Evolutionary conservation across 2,329 filamentous ascomycete genomes (phyloP).

Genomic region (Magnaporthiopsis rhizophila): DNA sequence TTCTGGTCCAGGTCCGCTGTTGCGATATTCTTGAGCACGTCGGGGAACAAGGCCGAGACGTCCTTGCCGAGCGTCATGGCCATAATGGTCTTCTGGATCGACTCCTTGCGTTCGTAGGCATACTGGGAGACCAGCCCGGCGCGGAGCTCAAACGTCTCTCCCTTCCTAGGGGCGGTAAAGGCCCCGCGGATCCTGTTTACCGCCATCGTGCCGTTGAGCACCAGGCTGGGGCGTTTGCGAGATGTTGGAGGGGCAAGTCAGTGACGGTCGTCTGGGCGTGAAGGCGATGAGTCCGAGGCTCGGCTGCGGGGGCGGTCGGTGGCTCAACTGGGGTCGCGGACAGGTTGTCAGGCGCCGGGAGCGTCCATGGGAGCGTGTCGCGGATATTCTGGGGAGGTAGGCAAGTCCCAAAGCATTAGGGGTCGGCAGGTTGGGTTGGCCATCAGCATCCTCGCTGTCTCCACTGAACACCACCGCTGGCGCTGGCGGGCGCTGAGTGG

Average conservation of each 20-base stretch:
- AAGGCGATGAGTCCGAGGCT: constrained; percentile 11
- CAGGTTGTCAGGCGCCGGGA: background rate
- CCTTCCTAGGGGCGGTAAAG: constrained; percentile 88
- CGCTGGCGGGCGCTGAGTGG: background rate
- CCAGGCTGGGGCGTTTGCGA: background rate
- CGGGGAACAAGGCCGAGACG: constrained; percentile 92
- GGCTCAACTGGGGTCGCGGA: background rate
- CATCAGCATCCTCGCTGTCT: background rate
- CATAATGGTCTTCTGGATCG: constrained; percentile 99
- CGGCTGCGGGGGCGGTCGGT: background rate
- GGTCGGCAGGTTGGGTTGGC: background rate
- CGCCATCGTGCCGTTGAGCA: constrained; percentile 35
- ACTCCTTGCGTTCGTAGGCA: constrained; percentile 97
- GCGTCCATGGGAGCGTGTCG: background rate
- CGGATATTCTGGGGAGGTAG: background rate
- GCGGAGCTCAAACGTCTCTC: constrained; percentile 95
- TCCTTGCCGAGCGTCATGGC: constrained; percentile 99
- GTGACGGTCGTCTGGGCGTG: constrained; percentile 1
- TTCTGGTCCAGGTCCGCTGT: constrained; percentile 94
- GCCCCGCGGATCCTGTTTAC: constrained; percentile 94
- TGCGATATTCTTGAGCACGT: constrained; percentile 98
- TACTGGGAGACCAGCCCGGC: constrained; percentile 96
- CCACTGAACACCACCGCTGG: background rate
- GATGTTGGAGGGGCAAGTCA: constrained; percentile 2
- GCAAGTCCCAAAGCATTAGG: background rate